Conservation (phyloP, 495 filamentous ascomycete species). For the Peziza echinospora region DNA sequence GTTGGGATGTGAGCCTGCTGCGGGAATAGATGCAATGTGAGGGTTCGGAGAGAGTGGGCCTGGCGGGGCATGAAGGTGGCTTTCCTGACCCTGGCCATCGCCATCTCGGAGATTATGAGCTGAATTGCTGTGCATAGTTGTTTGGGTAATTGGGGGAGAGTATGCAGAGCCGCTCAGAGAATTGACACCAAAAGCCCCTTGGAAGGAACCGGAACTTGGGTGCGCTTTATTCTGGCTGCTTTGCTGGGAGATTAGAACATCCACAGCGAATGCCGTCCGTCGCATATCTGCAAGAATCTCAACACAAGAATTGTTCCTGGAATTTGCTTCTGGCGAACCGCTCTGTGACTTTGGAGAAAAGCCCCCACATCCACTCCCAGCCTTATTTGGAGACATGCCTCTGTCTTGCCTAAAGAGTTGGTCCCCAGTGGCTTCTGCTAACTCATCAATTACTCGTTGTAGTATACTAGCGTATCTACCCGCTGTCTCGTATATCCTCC, state of each 20-base stretch:
- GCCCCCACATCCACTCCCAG: not conserved
- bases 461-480: conserved; percentile 62
- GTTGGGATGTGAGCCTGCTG: conserved; percentile 24
- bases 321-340: conserved; percentile 1
- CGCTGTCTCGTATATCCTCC: conserved; percentile 63
- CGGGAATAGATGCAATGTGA: conserved; percentile 12
- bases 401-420: too few relatives aligned
- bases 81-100: not conserved
- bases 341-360: not conserved
- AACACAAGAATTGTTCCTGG: conserved; percentile 35
- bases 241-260: conserved; percentile 68
- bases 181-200: too few relatives aligned
- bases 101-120: too few relatives aligned
- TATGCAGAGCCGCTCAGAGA: too few relatives aligned
- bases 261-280: conserved; percentile 62
- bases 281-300: conserved; percentile 80
- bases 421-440: conserved; percentile 36
- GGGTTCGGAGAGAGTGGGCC: conserved; percentile 12
- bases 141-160: too few relatives aligned
- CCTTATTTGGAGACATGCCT: conserved; percentile 26
- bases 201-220: too few relatives aligned
- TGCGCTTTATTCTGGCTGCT: not conserved
- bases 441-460: conserved; percentile 63
- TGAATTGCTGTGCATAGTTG: too few relatives aligned
- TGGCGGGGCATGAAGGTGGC: conserved; percentile 2